phyloP scores from a whole-genome alignment of 108 stramenopile genomes.

The Stephanodiscus triporus region DNA sequence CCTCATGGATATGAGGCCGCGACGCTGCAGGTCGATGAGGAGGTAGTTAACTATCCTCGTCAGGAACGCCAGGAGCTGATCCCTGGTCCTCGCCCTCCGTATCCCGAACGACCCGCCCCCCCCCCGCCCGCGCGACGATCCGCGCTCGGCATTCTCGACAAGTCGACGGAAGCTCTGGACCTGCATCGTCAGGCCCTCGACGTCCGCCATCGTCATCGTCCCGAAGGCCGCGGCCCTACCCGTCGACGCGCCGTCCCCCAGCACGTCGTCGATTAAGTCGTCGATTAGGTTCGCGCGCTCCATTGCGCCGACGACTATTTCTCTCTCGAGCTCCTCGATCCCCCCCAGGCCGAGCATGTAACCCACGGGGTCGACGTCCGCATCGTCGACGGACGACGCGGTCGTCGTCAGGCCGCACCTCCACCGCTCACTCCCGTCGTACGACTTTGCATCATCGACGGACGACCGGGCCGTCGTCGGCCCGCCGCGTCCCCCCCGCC shows the following conservation, averaged over 20 bases:
- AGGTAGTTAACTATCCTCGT: slow-evolving; percentile 22
- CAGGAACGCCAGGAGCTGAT: not conserved
- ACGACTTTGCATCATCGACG: too few relatives aligned
- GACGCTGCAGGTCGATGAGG: slow-evolving; percentile 14
- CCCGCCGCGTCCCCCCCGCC: not conserved
- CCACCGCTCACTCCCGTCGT: too few relatives aligned
- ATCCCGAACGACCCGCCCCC: slow-evolving; percentile 2
- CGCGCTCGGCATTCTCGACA: slow-evolving; percentile 1
- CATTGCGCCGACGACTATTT: slow-evolving; percentile 25
- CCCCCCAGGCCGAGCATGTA: slow-evolving; percentile 30
- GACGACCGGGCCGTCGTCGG: too few relatives aligned
- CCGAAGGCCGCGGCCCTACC: not conserved
- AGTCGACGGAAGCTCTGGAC: slow-evolving; percentile 15
- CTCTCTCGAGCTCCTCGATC: slow-evolving; percentile 35
- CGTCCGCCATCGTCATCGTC: not conserved
- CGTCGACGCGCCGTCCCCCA: not conserved
- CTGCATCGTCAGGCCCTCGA: slow-evolving; percentile 8
- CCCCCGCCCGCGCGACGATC: not conserved
- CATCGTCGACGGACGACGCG: slow-evolving; percentile 8
- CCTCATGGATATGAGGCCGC: slow-evolving; percentile 22
- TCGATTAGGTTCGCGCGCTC: not conserved
- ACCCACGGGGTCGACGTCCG: slow-evolving; percentile 13
- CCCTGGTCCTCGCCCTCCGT: not conserved
- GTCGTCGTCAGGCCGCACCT: too few relatives aligned
- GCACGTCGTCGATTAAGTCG: not conserved